Percentiles rank a stretch among this genome's conserved stretches.
Conservation (phyloP, 2,329 filamentous ascomycete species). For the Cytospora chrysosperma region DNA sequence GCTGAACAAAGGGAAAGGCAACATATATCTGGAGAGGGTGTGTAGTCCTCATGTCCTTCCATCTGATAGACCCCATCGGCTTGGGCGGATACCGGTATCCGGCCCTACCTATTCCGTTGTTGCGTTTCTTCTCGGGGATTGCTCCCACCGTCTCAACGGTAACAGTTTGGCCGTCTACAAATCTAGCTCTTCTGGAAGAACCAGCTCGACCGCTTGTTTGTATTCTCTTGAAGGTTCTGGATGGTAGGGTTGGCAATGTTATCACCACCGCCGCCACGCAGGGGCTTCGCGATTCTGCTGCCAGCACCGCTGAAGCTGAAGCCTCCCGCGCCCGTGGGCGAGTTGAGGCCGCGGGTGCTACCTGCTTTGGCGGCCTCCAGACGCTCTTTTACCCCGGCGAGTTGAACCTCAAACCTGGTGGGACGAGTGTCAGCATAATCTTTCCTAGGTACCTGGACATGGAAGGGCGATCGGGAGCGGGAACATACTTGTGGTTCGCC, state of each 20-base stretch:
- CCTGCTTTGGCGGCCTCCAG: slow-evolving; percentile 93
- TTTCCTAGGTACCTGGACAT: slow-evolving; percentile 8
- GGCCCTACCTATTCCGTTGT: slow-evolving; percentile 7
- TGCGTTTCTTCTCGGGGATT: slow-evolving; percentile 7
- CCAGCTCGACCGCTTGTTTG: slow-evolving; percentile 71
- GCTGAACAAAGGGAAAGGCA: slow-evolving; percentile 20
- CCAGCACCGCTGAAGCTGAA: slow-evolving; percentile 69
- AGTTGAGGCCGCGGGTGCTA: slow-evolving; percentile 78
- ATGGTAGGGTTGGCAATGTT: slow-evolving; percentile 54
- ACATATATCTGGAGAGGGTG: slow-evolving; percentile 13
- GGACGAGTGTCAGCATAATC: slow-evolving; percentile 22
- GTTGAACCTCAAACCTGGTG: slow-evolving; percentile 91
- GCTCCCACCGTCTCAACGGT: slow-evolving; percentile 1
- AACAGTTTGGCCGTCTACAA: background rate
- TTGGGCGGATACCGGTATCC: slow-evolving; percentile 15
- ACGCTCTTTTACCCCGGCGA: slow-evolving; percentile 95
- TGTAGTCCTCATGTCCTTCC: slow-evolving; percentile 20
- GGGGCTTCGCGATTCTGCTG: slow-evolving; percentile 68
- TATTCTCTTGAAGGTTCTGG: slow-evolving; percentile 51
- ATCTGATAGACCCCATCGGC: slow-evolving; percentile 13
- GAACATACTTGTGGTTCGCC: slow-evolving; percentile 87
- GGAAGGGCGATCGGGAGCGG: slow-evolving; percentile 17
- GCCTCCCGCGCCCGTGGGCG: slow-evolving; percentile 57
- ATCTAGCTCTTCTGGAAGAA: slow-evolving; percentile 63
- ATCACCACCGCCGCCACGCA: slow-evolving; percentile 60